phyloP scores from a whole-genome alignment of 2,329 filamentous ascomycete species.

The Diplocarpon mali region DNA sequence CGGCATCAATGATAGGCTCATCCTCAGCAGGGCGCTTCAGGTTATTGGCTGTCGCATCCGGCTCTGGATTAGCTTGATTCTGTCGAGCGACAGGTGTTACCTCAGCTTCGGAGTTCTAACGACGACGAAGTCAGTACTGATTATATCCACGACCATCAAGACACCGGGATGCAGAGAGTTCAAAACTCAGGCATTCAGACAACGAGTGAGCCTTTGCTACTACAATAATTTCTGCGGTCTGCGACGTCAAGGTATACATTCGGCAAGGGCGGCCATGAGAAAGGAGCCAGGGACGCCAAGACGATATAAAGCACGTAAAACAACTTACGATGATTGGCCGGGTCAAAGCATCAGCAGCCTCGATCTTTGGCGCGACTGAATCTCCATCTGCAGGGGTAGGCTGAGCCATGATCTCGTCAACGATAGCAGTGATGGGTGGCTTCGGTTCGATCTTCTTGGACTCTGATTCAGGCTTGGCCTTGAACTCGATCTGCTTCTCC shows the following conservation, averaged over 20 bases:
- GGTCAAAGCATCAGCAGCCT: slow-evolving; percentile 23
- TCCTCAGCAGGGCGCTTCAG: slow-evolving; percentile 29
- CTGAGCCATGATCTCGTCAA: slow-evolving; percentile 31
- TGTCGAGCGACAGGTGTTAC: slow-evolving; percentile 22
- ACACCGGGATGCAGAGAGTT: too few relatives aligned
- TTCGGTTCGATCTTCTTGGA: slow-evolving; percentile 37
- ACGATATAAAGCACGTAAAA: too few relatives aligned
- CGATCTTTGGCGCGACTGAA: slow-evolving; percentile 24
- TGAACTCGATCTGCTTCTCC: slow-evolving; percentile 83
- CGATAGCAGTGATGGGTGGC: slow-evolving; percentile 28
- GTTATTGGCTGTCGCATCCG: slow-evolving; percentile 17
- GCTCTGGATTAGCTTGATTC: slow-evolving; percentile 23
- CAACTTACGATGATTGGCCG: not conserved
- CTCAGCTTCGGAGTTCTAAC: slow-evolving; percentile 21
- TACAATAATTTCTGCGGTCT: too few relatives aligned
- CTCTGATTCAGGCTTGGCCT: slow-evolving; percentile 58
- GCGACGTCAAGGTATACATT: too few relatives aligned
- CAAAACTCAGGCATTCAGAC: too few relatives aligned
- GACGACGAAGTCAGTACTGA: not conserved
- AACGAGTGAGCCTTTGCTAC: too few relatives aligned
- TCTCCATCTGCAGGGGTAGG: slow-evolving; percentile 24
- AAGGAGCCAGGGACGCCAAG: not conserved
- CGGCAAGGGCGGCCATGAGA: not conserved
- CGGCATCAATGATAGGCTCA: slow-evolving; percentile 15
- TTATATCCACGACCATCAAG: not conserved